Base-by-base conservation (phyloP, 202 grass and related monocot genomes). In the Setaria viridis region DNA sequence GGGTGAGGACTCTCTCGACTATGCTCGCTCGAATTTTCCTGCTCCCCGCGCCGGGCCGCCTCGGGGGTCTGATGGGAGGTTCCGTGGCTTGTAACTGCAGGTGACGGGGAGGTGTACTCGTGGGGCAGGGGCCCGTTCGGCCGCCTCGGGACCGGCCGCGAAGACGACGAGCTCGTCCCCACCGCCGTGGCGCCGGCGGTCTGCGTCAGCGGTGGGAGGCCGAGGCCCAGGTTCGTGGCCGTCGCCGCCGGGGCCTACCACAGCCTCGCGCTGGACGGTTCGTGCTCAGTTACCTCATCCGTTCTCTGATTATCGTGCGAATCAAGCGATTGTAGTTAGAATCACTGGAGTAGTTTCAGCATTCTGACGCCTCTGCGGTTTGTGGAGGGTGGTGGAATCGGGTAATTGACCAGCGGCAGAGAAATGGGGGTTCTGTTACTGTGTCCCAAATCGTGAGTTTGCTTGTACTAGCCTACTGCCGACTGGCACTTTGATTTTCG, bases 101-200 rank as follows among this genome's bases (percentile, higher is more conserved):
- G 90, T 73, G 89, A 93, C 63, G 96, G 96, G 48, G 82, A 65
- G 78, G 81, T 99, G 82, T 93, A 89, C 77, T 91, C 96, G 50
- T 99, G 96, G 96, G 96, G 93, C 32, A 83, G 93, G 88, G 91
- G 93, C 2, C 91, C 77, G 67, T 99, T 96, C 80, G 96, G 90
- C 45, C 93, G 97, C 84, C 93, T 96, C 42, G 93, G 92, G 37
- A 96, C 88, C 30, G 80, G 88, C 6, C 88, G 85, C 75, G 91
- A 99, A 55, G 80, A 67, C n/a, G 97, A 99, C 81, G 88, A 87
- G 88, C 92, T 90, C 46, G 80, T 90, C 16, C 96, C 96, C 64
- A 86, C 80, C 10, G 70, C 86, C 39, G 69, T 98, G 58, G 80
- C 90, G 50, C 76, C 87, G 47, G 82, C 19, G 15, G 81, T 51